A percentile compares a stretch with the other conserved stretches of the same genome.
Evolutionary conservation across 2,329 filamentous ascomycete species (phyloP).

Genomic region (Davidsoniella neocaledoniae): DNA sequence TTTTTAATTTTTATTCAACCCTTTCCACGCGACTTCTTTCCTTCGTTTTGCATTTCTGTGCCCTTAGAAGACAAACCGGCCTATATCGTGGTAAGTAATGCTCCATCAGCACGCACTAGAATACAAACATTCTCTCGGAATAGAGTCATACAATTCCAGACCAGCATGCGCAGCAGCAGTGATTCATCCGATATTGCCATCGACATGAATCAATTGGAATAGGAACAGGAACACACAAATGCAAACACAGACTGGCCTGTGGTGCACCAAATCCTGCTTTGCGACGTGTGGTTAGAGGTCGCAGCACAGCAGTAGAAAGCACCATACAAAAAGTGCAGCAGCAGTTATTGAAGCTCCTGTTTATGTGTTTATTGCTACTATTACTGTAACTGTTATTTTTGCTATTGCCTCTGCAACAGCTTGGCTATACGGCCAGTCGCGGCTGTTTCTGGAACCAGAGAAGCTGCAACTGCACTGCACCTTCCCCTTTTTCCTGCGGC

Average conservation of each 20-base stretch:
- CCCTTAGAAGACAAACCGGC: background rate
- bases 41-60: background rate
- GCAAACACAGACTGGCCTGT: background rate
- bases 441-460: background rate
- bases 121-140: background rate
- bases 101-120: too few relatives aligned
- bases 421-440: too few relatives aligned
- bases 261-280: background rate
- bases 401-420: too few relatives aligned
- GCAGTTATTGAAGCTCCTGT: background rate
- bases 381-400: too few relatives aligned
- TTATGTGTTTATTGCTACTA: background rate
- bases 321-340: background rate
- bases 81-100: conserved; percentile 4
- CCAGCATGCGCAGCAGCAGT: background rate
- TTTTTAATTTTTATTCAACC: background rate
- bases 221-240: background rate
- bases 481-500: conserved; percentile 9
- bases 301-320: background rate
- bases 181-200: too few relatives aligned
- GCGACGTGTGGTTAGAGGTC: conserved; percentile 3
- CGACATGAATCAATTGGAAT: background rate
- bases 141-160: background rate
- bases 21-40: background rate
- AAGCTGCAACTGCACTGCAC: conserved; percentile 6